Evolutionary conservation across 176 grass and related monocot species (phyloP), one percentile per base, ranked within the genome.

Genomic region (Avena insularis): DNA sequence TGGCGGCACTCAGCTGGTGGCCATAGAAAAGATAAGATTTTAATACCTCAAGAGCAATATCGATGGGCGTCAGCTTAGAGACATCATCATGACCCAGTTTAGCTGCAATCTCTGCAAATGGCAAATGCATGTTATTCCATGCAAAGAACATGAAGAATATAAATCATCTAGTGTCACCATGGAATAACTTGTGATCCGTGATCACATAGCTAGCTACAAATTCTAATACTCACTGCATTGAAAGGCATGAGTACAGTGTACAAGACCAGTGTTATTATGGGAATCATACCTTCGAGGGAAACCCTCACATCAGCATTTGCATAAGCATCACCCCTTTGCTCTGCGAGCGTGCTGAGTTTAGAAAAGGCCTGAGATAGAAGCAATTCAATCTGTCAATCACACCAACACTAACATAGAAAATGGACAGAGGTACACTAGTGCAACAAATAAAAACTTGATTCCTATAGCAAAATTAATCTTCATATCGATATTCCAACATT

Each of bases 291-390:
- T 99, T 96, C 90, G 2, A 96, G 89, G 72, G 90, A 99, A 78
- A 96, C 90, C 77, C 97, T 94, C 20, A 91, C 90, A 84, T 99
- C 97, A 0, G 97, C 97, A 84, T 94, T 99, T 78, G 94, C 94
- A 87, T 99, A 99, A 50, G 90, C 92, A 83, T 93, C 89, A 0
- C 92, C 92, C 82, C 94, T 96, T 88, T 96, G 90, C 87, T 96
- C 94, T 2, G 88, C 88, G 10, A 99, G 97, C 1, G 75, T 88
- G 85, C 89, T 96, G 66, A 99, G 93, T 81, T 95, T 96, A 16
- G 91, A 89, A 66, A 96, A 99, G 38, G 97, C 97, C 94, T 99
- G 79, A 68, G 81, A 80, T 45, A 38, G 11, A 76, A 65, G 5
- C 20, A 79, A 83, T 14, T 59, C 65, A 31, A 68, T 65, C 4